A percentile compares a stretch with the other conserved stretches of the same genome.
These are phyloP conservation scores for Phytopythium helicoides DNA, from an alignment of 352 stramenopile species.

Conservation along the genomic window DNA sequence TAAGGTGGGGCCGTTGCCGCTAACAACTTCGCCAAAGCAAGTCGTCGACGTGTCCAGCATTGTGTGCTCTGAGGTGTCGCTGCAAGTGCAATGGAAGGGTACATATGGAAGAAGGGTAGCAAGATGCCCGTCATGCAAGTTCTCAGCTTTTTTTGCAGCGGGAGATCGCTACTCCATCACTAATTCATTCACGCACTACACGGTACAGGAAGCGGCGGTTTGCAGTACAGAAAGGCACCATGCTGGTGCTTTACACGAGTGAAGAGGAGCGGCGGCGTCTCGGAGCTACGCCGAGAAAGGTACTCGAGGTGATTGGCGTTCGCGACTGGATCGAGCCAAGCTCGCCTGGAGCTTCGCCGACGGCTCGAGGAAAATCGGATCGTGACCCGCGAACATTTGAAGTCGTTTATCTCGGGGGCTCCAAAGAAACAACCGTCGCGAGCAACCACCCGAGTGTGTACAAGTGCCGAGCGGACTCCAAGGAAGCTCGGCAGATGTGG, in stretches of 20 bases:
- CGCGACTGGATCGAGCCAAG: slow-evolving; percentile 27
- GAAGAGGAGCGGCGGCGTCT: slow-evolving; percentile 47
- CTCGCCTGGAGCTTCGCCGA: slow-evolving; percentile 1
- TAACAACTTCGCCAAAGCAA: no score
- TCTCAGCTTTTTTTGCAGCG: no score
- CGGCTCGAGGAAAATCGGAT: not conserved
- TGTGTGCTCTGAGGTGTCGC: not conserved
- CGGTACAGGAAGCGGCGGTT: slow-evolving; percentile 57
- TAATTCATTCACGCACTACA: not conserved
- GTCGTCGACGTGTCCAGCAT: not conserved
- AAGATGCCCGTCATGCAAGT: slow-evolving; percentile 46
- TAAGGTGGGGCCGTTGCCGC: no score
- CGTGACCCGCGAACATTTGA: slow-evolving; percentile 15
- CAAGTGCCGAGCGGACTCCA: slow-evolving; percentile 56
- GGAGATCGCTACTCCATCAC: not conserved
- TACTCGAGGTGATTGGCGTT: slow-evolving; percentile 59
- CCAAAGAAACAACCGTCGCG: slow-evolving; percentile 12
- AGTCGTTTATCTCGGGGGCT: slow-evolving; percentile 1
- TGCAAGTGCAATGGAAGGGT: slow-evolving; percentile 37
- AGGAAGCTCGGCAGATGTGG: slow-evolving; percentile 54
- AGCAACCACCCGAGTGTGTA: slow-evolving; percentile 44
- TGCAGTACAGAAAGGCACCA: slow-evolving; percentile 74
- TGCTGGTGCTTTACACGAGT: slow-evolving; percentile 62
- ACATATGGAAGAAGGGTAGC: slow-evolving; percentile 46
- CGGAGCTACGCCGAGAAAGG: slow-evolving; percentile 40